Evolutionary conservation across 345 rosid genomes (phyloP).

Genomic region (Conringia planisiliqua): DNA sequence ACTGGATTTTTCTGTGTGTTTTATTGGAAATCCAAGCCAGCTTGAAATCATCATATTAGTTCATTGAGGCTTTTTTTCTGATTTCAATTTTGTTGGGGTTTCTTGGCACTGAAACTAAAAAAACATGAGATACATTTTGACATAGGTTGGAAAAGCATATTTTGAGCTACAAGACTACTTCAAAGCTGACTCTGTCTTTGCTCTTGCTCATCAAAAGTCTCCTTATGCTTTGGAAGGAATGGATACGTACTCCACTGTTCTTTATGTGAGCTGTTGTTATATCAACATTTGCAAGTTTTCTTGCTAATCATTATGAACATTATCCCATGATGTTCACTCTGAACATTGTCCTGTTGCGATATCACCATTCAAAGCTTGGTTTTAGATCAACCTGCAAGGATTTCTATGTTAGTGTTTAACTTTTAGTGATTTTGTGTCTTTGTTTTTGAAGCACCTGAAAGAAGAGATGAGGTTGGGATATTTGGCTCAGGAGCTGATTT

Average conservation of each 20-base stretch:
- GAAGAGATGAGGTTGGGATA: constrained; percentile 88
- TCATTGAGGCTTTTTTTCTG: neutral
- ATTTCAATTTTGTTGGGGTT: neutral
- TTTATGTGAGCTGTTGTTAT: constrained; percentile 50
- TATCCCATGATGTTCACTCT: constrained; percentile 9
- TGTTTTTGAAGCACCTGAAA: constrained; percentile 71
- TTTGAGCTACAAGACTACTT: constrained; percentile 58
- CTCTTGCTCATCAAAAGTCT: constrained; percentile 51
- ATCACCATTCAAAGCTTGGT: neutral
- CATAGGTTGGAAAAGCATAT: constrained; percentile 65
- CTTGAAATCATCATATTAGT: neutral
- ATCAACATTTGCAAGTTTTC: neutral
- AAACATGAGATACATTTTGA: constrained; percentile 2
- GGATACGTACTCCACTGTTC: constrained; percentile 64
- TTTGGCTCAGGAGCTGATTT: constrained; percentile 74
- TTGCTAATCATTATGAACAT: neutral
- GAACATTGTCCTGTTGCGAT: neutral
- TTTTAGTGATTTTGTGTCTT: neutral
- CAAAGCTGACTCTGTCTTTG: constrained; percentile 52
- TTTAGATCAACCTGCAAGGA: neutral
- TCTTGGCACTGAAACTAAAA: constrained; percentile 7
- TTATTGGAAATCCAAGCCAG: neutral
- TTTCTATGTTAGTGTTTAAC: neutral
- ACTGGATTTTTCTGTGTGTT: neutral
- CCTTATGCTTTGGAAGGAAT: constrained; percentile 57